A percentile compares a stretch with the other conserved stretches of the same genome.
phyloP scores from a whole-genome alignment of 2,329 filamentous ascomycete species.

The Epichloe typhina region DNA sequence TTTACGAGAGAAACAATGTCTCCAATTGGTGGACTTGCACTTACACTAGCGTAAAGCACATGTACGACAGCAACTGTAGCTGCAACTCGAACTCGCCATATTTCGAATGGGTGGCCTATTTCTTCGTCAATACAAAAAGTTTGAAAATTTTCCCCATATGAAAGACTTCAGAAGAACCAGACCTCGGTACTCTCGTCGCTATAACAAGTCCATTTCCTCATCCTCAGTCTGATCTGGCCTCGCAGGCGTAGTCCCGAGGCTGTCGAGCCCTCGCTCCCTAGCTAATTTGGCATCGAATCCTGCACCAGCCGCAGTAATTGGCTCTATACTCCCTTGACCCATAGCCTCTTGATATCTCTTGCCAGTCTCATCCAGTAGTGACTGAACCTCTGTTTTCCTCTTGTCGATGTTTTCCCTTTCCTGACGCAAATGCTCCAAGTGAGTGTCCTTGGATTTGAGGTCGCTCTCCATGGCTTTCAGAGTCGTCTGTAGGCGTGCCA shows the following conservation, averaged over 20 bases:
- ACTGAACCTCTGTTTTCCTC: constrained; percentile 69
- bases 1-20: too few species aligned
- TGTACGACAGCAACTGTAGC: too few species aligned
- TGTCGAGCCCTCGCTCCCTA: constrained; percentile 23
- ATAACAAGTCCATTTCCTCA: constrained; percentile 10
- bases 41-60: too few species aligned
- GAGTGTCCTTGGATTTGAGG: constrained; percentile 44
- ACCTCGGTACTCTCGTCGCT: background rate
- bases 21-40: too few species aligned
- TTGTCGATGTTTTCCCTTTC: constrained; percentile 56
- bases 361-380: constrained; percentile 66
- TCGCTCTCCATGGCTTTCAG: constrained; percentile 50
- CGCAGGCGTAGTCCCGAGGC: constrained; percentile 18
- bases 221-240: constrained; percentile 12
- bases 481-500: constrained; percentile 49
- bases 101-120: too few species aligned
- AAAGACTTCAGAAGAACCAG: background rate
- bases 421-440: constrained; percentile 51
- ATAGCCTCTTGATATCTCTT: constrained; percentile 41
- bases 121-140: too few species aligned
- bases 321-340: constrained; percentile 15
- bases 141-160: too few species aligned
- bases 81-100: too few species aligned
- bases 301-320: constrained; percentile 1
- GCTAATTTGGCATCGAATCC: constrained; percentile 10